Base-by-base conservation (phyloP, 768 basidiomycete species). In the Paxillus ammoniavirescens region DNA sequence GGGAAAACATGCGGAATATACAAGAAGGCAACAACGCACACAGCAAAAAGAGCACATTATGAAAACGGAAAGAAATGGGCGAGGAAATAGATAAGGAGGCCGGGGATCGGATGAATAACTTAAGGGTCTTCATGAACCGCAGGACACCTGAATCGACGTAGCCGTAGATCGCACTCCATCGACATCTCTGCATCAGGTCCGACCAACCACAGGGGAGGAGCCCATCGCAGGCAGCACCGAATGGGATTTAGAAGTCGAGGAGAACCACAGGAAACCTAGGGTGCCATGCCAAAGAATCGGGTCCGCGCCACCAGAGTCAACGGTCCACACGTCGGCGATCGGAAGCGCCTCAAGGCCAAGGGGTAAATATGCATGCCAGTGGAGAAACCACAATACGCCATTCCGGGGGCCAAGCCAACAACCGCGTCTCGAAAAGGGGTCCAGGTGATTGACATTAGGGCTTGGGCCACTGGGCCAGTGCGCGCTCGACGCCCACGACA, bases 401-500 rank as follows among this genome's bases (percentile, higher is more conserved):
- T 21, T 21, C 21, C 21, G 3, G 33, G 33, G 12, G 10, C 10
- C 8, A 33, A 5, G 33, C 33, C 33, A 1, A 6, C 33, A 33
- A 33, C 33, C 33, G 10, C 12, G 10, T 33, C 9, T 10, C 8
- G 8, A 10, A 10, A 10, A 12, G 33, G 28, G 12, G 10, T 10
- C 33, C 8, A 9, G 33, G 33, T 33, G 12, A 33, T 12, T 3
- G 8, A 12, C 3, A 12, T 2, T 8, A 33, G 33, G 33, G 6
- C 7, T 18, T 9, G 17, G 31, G 50, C 42, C 38, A 46, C 50
- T 17, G 50, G 54, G 43, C 28, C 45, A 50, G 50, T 45, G 54
- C 50, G 21, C 37, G 43, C 54, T 45, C 54, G 54, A 55, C 54
- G 30, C 45, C 37, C 54, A 4, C 54, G 36, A 45, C 28, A 45